phyloP scores from a whole-genome alignment of 2,329 filamentous ascomycete genomes.

The Ciborinia camelliae region DNA sequence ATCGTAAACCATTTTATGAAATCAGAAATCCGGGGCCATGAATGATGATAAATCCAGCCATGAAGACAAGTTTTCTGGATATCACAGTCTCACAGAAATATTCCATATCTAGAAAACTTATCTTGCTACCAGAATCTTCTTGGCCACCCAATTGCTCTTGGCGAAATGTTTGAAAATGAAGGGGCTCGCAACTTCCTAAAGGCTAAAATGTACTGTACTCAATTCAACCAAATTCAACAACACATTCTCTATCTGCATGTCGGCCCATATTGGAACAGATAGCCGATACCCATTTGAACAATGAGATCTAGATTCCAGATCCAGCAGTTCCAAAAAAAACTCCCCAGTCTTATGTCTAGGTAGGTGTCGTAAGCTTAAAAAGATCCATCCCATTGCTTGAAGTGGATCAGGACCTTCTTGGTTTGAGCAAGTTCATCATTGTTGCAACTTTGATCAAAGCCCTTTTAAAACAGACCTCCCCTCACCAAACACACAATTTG shows the following conservation, averaged over 20 bases:
- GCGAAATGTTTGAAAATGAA: background rate
- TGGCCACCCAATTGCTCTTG: background rate
- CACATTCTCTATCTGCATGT: background rate
- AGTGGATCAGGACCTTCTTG: background rate
- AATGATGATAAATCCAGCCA: background rate
- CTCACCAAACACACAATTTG: background rate
- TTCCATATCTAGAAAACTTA: too few relatives aligned
- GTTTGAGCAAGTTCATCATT: background rate
- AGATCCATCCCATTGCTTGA: background rate
- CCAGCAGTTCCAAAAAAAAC: background rate
- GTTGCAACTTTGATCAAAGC: slow-evolving; percentile 1
- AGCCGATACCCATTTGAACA: too few relatives aligned
- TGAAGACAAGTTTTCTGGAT: background rate
- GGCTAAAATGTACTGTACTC: background rate
- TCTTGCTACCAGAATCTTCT: slow-evolving; percentile 37
- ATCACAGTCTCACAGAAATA: too few relatives aligned
- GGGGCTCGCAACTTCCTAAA: background rate
- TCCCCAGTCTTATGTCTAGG: background rate
- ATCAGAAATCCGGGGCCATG: background rate
- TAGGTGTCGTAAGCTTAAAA: background rate
- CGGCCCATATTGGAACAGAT: background rate
- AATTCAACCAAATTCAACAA: too few relatives aligned
- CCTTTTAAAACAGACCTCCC: background rate
- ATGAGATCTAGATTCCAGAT: too few relatives aligned
- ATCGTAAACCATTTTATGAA: background rate